Percentiles rank a stretch among this genome's conserved stretches.
Conservation (phyloP, 2,329 filamentous ascomycete genomes). For the Colletotrichum graminicola region DNA sequence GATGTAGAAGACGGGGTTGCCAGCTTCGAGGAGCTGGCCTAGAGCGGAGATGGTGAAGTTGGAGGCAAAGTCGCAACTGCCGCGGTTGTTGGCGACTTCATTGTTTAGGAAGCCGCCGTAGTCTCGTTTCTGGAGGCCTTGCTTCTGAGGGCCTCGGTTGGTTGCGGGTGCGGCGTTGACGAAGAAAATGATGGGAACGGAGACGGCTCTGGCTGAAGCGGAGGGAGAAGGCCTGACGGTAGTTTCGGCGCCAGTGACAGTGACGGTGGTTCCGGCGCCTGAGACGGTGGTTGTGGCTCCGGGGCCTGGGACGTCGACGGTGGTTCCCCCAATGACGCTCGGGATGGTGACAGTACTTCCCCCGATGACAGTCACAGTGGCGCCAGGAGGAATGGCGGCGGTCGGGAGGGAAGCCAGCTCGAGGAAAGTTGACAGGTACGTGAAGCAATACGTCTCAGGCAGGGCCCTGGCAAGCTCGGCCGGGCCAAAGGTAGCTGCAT, state of each 20-base stretch:
- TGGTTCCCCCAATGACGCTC: not conserved
- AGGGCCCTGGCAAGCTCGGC: too few relatives aligned
- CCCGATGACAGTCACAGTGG: not conserved
- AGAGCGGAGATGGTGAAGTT: not conserved
- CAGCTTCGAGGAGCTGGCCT: not conserved
- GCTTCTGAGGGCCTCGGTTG: too few relatives aligned
- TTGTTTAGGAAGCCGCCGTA: slow-evolving; percentile 2
- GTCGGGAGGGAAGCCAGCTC: not conserved
- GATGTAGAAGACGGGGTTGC: not conserved
- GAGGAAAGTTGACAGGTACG: slow-evolving; percentile 8
- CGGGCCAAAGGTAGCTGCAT: not conserved
- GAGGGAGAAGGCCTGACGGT: not conserved
- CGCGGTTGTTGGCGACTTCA: not conserved
- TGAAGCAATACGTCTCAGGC: slow-evolving; percentile 3
- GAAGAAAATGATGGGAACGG: not conserved
- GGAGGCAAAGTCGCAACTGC: not conserved
- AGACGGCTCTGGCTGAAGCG: not conserved
- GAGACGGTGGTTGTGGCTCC: too few relatives aligned
- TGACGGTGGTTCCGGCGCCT: not conserved
- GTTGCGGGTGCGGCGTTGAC: not conserved
- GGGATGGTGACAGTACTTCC: not conserved
- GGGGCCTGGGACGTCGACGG: not conserved
- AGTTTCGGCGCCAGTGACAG: too few relatives aligned
- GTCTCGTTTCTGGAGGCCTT: not conserved
- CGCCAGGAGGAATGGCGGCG: not conserved